These are phyloP conservation scores for Cardiospermum halicacabum DNA, from an alignment of 345 rosid species.

Conservation along the genomic window DNA sequence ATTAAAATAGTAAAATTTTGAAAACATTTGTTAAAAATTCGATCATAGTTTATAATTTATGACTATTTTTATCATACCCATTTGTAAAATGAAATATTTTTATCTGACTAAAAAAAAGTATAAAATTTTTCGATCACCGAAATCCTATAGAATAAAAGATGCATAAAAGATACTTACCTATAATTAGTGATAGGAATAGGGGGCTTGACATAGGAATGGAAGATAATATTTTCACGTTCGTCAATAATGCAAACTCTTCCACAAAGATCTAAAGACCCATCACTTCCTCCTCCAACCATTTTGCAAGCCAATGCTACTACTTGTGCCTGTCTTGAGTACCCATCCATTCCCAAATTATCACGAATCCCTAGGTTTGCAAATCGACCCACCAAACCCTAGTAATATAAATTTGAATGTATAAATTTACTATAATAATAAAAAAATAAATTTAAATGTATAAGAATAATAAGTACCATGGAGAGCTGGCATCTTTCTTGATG, in stretches of 20 bases:
- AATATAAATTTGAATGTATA: neutral
- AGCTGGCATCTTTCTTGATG: constrained; percentile 84
- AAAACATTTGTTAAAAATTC: too few relatives aligned
- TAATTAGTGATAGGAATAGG: constrained; percentile 65
- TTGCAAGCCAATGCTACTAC: constrained; percentile 82
- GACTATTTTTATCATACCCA: too few relatives aligned
- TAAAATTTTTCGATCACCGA: too few relatives aligned
- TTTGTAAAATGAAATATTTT: too few relatives aligned
- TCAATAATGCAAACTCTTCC: constrained; percentile 80
- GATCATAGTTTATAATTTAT: too few relatives aligned
- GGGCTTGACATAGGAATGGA: constrained; percentile 79
- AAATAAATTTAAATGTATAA: too few relatives aligned
- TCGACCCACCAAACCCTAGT: constrained; percentile 48
- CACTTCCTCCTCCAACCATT: constrained; percentile 94
- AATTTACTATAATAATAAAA: neutral
- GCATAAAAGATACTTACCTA: constrained; percentile 37
- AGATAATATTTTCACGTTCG: constrained; percentile 64
- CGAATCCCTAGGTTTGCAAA: constrained; percentile 61
- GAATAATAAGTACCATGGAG: constrained; percentile 15
- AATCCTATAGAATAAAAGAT: neutral
- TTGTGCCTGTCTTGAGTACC: constrained; percentile 37
- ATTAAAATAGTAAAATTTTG: too few relatives aligned
- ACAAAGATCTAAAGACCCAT: constrained; percentile 74
- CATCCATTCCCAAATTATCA: constrained; percentile 48
- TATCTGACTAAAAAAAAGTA: too few relatives aligned